phyloP scores from a whole-genome alignment of 495 filamentous ascomycete species.

The Lasiosphaeria hispida region DNA sequence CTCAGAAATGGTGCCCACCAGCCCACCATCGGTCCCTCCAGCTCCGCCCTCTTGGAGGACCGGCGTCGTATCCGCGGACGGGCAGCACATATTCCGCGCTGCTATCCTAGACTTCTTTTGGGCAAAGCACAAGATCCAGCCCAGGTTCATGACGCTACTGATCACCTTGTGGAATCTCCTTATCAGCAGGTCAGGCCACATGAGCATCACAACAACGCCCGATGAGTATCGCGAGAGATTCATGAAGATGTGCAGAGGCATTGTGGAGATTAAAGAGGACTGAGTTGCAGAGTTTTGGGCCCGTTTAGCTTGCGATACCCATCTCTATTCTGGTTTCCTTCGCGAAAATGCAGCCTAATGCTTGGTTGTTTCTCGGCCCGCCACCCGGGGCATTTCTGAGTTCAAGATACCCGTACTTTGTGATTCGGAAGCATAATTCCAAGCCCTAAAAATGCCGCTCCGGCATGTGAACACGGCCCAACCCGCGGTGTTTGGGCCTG shows the following conservation, averaged over 20 bases:
- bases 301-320: background rate
- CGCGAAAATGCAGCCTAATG: background rate
- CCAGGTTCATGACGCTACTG: constrained; percentile 59
- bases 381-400: no score
- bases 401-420: no score
- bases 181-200: constrained; percentile 53
- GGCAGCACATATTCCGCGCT: constrained; percentile 61
- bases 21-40: constrained; percentile 32
- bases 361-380: background rate
- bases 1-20: constrained; percentile 21
- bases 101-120: constrained; percentile 70
- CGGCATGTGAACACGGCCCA: no score
- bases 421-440: no score
- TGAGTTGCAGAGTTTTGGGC: background rate
- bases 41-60: constrained; percentile 50
- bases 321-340: background rate
- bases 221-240: constrained; percentile 66
- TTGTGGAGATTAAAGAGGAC: constrained; percentile 50
- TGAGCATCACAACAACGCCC: constrained; percentile 68
- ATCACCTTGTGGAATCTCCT: constrained; percentile 61
- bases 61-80: constrained; percentile 56
- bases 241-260: constrained; percentile 55
- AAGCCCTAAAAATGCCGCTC: no score
- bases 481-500: no score
- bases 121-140: constrained; percentile 63